phyloP scores from a whole-genome alignment of 2,329 filamentous ascomycete genomes.

The Ophioceras dolichostomum region DNA sequence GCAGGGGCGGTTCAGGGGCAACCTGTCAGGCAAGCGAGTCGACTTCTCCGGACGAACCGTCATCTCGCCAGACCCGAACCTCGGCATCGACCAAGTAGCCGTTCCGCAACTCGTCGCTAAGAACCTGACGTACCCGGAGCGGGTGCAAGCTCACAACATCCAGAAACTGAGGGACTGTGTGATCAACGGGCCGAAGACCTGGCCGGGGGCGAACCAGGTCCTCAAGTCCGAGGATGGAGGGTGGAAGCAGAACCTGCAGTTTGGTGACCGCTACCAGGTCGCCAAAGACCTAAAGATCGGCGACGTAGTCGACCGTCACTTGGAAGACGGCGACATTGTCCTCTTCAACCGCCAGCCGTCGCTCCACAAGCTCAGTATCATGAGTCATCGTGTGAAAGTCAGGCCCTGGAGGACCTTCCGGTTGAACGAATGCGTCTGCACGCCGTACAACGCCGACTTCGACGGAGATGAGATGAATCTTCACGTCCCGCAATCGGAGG shows the following conservation, averaged over 20 bases:
- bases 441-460: constrained; percentile 97
- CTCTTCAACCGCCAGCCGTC: constrained; percentile 97
- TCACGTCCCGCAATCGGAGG: constrained; percentile 94
- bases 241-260: constrained; percentile 65
- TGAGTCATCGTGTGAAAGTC: constrained; percentile 88
- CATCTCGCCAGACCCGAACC: constrained; percentile 92
- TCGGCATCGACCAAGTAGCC: constrained; percentile 87
- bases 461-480: constrained; percentile 99
- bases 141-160: constrained; percentile 74
- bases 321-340: constrained; percentile 91
- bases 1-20: constrained; percentile 92
- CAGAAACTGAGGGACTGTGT: constrained; percentile 67
- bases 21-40: constrained; percentile 94
- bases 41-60: constrained; percentile 97
- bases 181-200: constrained; percentile 60
- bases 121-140: constrained; percentile 91
- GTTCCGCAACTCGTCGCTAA: constrained; percentile 87
- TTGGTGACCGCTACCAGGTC: constrained; percentile 56
- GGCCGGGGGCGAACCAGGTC: constrained; percentile 72
- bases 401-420: constrained; percentile 93
- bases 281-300: constrained; percentile 67
- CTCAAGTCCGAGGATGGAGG: constrained; percentile 57
- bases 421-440: constrained; percentile 95
- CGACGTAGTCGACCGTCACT: constrained; percentile 85
- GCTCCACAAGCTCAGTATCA: constrained; percentile 96